These are phyloP conservation scores for Tillandsia fasciculata DNA, from an alignment of 176 grass and related monocot species.

Conservation along the genomic window DNA sequence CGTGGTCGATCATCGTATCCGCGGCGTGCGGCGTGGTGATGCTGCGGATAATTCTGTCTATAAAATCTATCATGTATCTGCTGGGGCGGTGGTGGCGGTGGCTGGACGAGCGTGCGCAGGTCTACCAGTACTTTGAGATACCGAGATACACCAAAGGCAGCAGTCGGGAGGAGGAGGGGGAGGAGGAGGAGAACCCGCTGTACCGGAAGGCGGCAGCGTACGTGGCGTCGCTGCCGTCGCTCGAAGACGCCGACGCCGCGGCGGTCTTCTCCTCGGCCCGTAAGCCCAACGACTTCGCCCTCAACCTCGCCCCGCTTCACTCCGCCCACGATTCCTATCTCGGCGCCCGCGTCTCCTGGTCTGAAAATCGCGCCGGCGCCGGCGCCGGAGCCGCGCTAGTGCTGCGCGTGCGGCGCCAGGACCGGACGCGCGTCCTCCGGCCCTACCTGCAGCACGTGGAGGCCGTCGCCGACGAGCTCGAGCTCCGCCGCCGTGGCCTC, in stretches of 20 bases:
- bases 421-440: conserved; percentile 45
- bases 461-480: conserved; percentile 51
- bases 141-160: conserved; percentile 20
- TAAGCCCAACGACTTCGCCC: conserved; percentile 29
- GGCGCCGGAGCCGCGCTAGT: conserved; percentile 14
- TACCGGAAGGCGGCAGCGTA: conserved; percentile 34
- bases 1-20: conserved; percentile 8
- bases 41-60: conserved; percentile 48
- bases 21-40: conserved; percentile 20
- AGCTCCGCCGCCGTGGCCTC: conserved; percentile 38
- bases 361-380: background rate
- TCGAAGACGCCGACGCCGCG: conserved; percentile 36
- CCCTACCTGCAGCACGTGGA: conserved; percentile 65
- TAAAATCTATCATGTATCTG: conserved; percentile 34
- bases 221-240: conserved; percentile 41
- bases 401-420: conserved; percentile 44
- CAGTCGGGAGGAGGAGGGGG: background rate
- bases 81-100: conserved; percentile 43
- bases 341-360: conserved; percentile 40
- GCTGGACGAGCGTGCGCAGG: conserved; percentile 55
- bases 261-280: conserved; percentile 28
- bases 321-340: conserved; percentile 37
- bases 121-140: conserved; percentile 66
- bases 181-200: conserved; percentile 35
- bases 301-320: conserved; percentile 27